Conservation (phyloP, 192 early-diverging fungal species). For the Piromyces finnis region DNA sequence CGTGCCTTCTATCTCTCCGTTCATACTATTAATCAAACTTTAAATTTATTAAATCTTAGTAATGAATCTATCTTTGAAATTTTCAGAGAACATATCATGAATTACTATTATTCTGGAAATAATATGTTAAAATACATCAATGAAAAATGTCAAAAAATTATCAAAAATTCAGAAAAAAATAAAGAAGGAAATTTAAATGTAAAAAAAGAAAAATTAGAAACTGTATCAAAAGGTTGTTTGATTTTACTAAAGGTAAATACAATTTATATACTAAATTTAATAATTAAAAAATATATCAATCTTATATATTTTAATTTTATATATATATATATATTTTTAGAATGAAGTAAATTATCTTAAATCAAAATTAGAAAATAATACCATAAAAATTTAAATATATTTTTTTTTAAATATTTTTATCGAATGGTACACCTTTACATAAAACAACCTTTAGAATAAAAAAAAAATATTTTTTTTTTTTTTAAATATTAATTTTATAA, state of each 20-base stretch:
- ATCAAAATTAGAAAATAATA: neutral
- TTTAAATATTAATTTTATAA: too few relatives aligned
- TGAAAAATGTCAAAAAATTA: neutral
- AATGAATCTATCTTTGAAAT: conserved; percentile 9
- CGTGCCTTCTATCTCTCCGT: conserved; percentile 29
- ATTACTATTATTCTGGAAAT: conserved; percentile 3
- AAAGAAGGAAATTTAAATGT: neutral
- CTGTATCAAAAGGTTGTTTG: conserved; percentile 2
- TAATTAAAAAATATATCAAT: too few relatives aligned
- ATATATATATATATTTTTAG: neutral
- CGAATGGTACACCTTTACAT: too few relatives aligned
- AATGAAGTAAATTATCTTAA: neutral
- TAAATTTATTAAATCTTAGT: neutral
- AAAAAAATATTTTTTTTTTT: too few relatives aligned
- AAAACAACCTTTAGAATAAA: too few relatives aligned
- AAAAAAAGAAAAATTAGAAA: neutral
- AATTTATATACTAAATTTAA: too few relatives aligned
- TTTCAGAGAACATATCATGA: conserved; percentile 6
- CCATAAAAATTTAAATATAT: too few relatives aligned
- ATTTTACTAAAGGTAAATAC: conserved; percentile 1
- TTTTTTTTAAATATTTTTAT: too few relatives aligned
- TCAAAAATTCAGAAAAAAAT: conserved; percentile 1
- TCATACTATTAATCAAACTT: conserved; percentile 9
- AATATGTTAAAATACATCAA: neutral
- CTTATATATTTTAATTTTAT: too few relatives aligned